Conservation (phyloP, 1,284 basidiomycete genomes). For the Malassezia globosa region DNA sequence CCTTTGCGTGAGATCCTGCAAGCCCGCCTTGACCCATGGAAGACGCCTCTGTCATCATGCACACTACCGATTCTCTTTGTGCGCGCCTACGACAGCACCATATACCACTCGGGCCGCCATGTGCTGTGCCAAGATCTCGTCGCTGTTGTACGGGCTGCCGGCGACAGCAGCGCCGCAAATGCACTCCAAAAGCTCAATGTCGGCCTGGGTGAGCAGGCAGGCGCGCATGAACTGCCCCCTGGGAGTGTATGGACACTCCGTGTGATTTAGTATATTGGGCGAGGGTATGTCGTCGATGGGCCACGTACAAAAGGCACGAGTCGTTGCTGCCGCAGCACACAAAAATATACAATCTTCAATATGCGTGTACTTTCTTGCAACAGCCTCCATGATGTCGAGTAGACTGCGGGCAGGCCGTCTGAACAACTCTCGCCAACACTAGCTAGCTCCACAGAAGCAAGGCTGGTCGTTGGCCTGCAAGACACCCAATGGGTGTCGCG, state of each 20-base stretch:
- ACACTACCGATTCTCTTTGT: conserved; percentile 40
- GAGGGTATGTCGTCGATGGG: background rate
- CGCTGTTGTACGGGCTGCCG: conserved; percentile 28
- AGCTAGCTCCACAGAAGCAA: no score
- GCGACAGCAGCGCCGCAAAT: conserved; percentile 23
- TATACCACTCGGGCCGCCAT: conserved; percentile 34
- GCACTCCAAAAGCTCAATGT: conserved; percentile 29
- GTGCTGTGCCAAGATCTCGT: conserved; percentile 32
- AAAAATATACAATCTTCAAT: no score
- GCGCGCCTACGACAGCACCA: conserved; percentile 34
- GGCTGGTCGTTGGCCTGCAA: conserved; percentile 1
- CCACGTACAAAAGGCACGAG: no score
- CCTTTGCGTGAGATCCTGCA: conserved; percentile 21
- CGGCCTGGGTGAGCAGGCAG: conserved; percentile 23
- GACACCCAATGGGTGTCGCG: conserved; percentile 15
- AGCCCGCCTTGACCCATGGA: background rate
- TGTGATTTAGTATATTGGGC: conserved; percentile 19
- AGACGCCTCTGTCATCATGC: conserved; percentile 16
- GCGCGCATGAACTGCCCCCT: conserved; percentile 13
- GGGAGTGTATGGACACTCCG: conserved; percentile 29
- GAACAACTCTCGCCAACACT: no score
- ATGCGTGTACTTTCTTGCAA: no score
- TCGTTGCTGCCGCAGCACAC: no score
- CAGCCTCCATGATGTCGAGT: no score
- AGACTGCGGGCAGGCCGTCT: no score